Conservation (phyloP, 305 asterid species). For the Fraxinus angustifolia region DNA sequence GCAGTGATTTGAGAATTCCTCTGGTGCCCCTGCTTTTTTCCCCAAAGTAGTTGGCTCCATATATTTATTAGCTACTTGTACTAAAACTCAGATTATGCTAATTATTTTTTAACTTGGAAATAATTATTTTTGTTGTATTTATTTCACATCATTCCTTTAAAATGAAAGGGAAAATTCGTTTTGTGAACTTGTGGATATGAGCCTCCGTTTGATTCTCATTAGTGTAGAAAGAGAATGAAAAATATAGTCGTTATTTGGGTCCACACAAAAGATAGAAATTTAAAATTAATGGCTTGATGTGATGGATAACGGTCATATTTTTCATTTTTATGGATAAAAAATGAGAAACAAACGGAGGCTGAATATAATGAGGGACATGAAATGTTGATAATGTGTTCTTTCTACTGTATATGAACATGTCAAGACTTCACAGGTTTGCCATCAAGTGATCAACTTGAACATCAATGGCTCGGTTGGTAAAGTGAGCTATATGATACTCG, state of each 20-base stretch:
- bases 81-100: not conserved
- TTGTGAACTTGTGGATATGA: not conserved
- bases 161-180: not conserved
- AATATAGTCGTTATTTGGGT: no score
- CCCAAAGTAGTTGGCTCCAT: not conserved
- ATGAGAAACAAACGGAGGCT: no score
- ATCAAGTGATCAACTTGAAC: not conserved
- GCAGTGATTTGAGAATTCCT: not conserved
- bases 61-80: not conserved
- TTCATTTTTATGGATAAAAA: no score
- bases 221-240: no score
- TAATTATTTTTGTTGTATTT: not conserved
- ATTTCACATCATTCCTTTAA: not conserved
- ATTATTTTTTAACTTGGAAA: not conserved
- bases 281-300: no score
- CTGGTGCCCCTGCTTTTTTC: not conserved
- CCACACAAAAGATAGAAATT: no score
- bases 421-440: not conserved
- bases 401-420: not conserved
- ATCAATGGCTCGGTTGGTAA: not conserved
- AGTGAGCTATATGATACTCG: not conserved
- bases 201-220: no score
- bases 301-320: no score
- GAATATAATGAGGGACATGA: not conserved
- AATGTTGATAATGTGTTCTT: not conserved